Percentiles rank a stretch among this genome's conserved stretches.
phyloP scores from a whole-genome alignment of 2,329 filamentous ascomycete species.

The Escovopsis sp. region DNA sequence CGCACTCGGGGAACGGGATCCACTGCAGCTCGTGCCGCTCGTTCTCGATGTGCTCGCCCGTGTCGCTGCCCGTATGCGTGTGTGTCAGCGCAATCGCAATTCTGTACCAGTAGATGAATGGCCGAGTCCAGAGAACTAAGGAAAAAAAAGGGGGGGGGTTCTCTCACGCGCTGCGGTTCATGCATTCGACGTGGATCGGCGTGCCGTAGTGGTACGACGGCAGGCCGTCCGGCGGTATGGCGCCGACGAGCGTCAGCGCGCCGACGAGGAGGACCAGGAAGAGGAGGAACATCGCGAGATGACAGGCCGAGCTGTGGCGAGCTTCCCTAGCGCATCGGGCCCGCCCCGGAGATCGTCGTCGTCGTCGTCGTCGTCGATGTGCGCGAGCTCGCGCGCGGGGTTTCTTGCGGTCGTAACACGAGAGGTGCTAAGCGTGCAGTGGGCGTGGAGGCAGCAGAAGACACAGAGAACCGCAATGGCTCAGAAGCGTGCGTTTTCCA shows the following conservation, averaged over 20 bases:
- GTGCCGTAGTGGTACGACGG: conserved; percentile 54
- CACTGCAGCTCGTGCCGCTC: conserved; percentile 73
- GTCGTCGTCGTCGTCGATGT: too few relatives aligned
- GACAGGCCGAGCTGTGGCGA: neutral
- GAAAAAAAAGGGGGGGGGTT: neutral
- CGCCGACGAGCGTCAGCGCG: conserved; percentile 15
- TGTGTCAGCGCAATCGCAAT: neutral
- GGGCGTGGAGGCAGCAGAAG: too few relatives aligned
- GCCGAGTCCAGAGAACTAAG: too few relatives aligned
- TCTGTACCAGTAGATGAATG: too few relatives aligned
- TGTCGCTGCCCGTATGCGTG: conserved; percentile 44
- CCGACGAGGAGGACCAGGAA: conserved; percentile 7
- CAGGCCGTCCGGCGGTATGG: conserved; percentile 26
- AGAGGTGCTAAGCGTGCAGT: too few relatives aligned
- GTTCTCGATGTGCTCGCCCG: conserved; percentile 79
- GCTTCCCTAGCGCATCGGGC: neutral
- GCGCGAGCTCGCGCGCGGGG: too few relatives aligned
- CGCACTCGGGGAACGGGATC: conserved; percentile 79
- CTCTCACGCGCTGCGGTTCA: conserved; percentile 58
- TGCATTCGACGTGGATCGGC: conserved; percentile 53
- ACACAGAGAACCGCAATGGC: too few relatives aligned
- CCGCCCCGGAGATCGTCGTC: too few relatives aligned
- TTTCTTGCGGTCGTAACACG: too few relatives aligned
- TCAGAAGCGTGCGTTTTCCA: too few relatives aligned
- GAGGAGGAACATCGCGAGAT: neutral